Conservation (phyloP, 2,329 filamentous ascomycete species). For the Reticulascus tulasneorum region DNA sequence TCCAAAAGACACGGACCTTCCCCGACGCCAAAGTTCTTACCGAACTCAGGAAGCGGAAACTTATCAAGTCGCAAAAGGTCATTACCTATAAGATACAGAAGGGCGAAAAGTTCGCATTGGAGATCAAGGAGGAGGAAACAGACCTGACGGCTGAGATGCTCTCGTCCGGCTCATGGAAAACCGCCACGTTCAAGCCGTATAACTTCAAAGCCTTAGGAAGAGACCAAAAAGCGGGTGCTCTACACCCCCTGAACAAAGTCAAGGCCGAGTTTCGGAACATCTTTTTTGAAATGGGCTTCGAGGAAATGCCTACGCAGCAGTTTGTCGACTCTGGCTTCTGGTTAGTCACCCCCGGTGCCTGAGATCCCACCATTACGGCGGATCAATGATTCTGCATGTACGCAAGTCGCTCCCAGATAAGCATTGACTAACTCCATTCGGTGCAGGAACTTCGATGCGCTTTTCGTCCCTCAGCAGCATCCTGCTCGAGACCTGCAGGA, state of each 20-base stretch:
- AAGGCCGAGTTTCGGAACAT: constrained; percentile 94
- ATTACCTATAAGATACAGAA: constrained; percentile 80
- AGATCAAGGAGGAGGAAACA: constrained; percentile 89
- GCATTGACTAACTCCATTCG: background rate
- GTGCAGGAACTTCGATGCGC: constrained; percentile 14
- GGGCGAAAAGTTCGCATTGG: constrained; percentile 80
- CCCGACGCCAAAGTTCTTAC: constrained; percentile 71
- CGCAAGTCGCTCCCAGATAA: too few species aligned
- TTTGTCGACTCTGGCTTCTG: constrained; percentile 98
- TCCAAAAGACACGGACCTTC: constrained; percentile 66
- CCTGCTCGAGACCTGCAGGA: constrained; percentile 96
- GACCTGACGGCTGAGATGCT: constrained; percentile 95
- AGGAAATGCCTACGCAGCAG: constrained; percentile 93
- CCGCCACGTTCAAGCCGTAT: constrained; percentile 77
- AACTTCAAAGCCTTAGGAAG: constrained; percentile 72
- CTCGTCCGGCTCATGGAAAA: constrained; percentile 83
- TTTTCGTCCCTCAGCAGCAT: constrained; percentile 59
- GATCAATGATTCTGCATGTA: background rate
- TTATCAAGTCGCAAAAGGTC: constrained; percentile 78
- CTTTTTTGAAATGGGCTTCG: constrained; percentile 99
- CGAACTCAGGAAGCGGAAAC: constrained; percentile 89
- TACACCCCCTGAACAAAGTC: constrained; percentile 84
- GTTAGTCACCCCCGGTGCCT: too few species aligned
- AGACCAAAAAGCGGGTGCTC: constrained; percentile 57
- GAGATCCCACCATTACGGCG: too few species aligned